phyloP scores from a whole-genome alignment of 805 yeast species.

The Candida suzukii region DNA sequence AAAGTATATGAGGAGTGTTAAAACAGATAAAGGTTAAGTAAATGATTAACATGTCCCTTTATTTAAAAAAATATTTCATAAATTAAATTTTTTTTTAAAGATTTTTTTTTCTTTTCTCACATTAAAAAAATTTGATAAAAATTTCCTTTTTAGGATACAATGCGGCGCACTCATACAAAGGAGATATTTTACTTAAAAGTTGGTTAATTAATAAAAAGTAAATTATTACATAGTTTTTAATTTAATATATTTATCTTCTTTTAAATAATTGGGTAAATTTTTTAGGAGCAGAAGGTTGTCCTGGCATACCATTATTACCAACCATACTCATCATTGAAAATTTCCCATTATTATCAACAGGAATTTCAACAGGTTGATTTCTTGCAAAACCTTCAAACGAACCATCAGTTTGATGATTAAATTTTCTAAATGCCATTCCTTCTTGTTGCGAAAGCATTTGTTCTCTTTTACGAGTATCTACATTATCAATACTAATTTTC shows the following conservation, averaged over 20 bases:
- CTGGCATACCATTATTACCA: conserved; percentile 2
- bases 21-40: too few relatives aligned
- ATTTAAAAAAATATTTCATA: too few relatives aligned
- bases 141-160: too few relatives aligned
- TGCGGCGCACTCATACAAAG: too few relatives aligned
- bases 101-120: too few relatives aligned
- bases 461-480: conserved; percentile 18
- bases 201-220: too few relatives aligned
- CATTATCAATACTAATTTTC: conserved; percentile 1
- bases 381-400: conserved; percentile 19
- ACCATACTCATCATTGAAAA: conserved; percentile 25
- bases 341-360: conserved; percentile 19
- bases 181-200: too few relatives aligned
- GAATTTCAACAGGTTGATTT: conserved; percentile 8
- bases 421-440: conserved; percentile 27
- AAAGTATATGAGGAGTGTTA: too few relatives aligned
- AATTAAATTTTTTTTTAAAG: too few relatives aligned
- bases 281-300: conserved; percentile 5
- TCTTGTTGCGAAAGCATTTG: conserved; percentile 26
- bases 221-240: too few relatives aligned
- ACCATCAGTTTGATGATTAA: conserved; percentile 10
- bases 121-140: too few relatives aligned
- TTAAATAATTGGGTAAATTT: conserved; percentile 22
- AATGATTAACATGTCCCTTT: too few relatives aligned
- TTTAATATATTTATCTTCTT: conserved; percentile 11